Percentiles rank a stretch among this genome's conserved stretches.
These are phyloP conservation scores for Neocatenulostroma microsporum DNA, from an alignment of 2,329 filamentous ascomycete genomes.

Conservation along the genomic window DNA sequence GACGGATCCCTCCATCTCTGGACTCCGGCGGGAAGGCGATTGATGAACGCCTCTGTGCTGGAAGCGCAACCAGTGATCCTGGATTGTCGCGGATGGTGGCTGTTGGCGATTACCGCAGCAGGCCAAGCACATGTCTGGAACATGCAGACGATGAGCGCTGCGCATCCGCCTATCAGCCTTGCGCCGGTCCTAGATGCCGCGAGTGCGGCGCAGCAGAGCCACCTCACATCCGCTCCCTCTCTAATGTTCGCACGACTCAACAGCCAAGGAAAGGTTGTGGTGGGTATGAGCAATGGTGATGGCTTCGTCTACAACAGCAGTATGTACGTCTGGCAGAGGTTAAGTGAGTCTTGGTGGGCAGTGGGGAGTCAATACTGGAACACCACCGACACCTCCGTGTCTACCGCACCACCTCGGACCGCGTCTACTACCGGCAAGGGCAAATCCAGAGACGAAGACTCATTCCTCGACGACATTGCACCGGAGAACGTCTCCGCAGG, in stretches of 20 bases:
- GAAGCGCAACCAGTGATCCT: conserved; percentile 92
- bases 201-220: conserved; percentile 66
- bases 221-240: conserved; percentile 71
- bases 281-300: conserved; percentile 91
- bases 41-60: conserved; percentile 75
- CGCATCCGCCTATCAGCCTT: conserved; percentile 82
- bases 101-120: conserved; percentile 80
- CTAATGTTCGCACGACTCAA: conserved; percentile 90
- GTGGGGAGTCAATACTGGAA: conserved; percentile 99
- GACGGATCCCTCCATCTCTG: conserved; percentile 85
- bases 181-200: conserved; percentile 85
- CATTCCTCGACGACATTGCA: conserved; percentile 38
- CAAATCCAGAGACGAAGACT: conserved; percentile 10
- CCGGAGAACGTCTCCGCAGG: conserved; percentile 69
- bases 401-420: conserved; percentile 59
- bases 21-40: conserved; percentile 81
- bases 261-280: conserved; percentile 72
- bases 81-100: conserved; percentile 80
- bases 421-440: conserved; percentile 49
- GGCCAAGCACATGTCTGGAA: conserved; percentile 95
- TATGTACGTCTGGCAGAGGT: conserved; percentile 86
- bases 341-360: conserved; percentile 98
- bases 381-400: conserved; percentile 82
- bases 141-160: conserved; percentile 59
- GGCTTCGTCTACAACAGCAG: conserved; percentile 80